phyloP scores from a whole-genome alignment of 179 eudicot genomes.

The Silene vulgaris region DNA sequence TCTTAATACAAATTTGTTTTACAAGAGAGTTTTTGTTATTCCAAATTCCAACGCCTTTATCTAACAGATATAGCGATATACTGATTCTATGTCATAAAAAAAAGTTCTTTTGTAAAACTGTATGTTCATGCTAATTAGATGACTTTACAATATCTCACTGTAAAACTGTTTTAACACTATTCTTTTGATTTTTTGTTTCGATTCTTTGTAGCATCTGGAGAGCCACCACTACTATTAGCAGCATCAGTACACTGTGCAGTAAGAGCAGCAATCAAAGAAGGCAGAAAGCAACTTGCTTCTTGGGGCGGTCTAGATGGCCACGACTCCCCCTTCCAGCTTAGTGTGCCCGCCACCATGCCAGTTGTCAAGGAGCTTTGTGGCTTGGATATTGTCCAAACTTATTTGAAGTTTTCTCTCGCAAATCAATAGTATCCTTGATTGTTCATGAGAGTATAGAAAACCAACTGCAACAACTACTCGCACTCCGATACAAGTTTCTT shows the following conservation, averaged over 20 bases:
- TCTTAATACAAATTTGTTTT: no score
- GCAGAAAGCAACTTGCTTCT: slow-evolving; percentile 51
- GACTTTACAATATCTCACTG: background rate
- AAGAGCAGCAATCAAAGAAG: slow-evolving; percentile 78
- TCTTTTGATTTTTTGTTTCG: background rate
- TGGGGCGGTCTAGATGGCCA: slow-evolving; percentile 49
- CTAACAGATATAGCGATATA: no score
- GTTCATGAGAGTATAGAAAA: no score
- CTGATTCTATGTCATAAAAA: no score
- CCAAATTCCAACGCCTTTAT: no score
- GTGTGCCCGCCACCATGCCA: slow-evolving; percentile 86
- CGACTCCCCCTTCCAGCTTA: slow-evolving; percentile 41
- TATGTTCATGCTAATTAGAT: background rate
- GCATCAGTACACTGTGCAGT: slow-evolving; percentile 82
- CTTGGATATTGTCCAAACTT: slow-evolving; percentile 54
- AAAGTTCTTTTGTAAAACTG: no score
- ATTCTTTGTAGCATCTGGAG: slow-evolving; percentile 74
- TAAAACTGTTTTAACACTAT: background rate
- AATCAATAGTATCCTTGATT: background rate
- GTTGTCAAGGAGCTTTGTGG: slow-evolving; percentile 87
- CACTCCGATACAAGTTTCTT: no score
- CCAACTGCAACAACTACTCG: background rate
- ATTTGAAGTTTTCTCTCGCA: slow-evolving; percentile 30
- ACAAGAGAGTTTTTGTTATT: no score
- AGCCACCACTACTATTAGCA: slow-evolving; percentile 82